Conservation (phyloP, 2,329 filamentous ascomycete genomes). For the Stachybotrys echinatus region DNA sequence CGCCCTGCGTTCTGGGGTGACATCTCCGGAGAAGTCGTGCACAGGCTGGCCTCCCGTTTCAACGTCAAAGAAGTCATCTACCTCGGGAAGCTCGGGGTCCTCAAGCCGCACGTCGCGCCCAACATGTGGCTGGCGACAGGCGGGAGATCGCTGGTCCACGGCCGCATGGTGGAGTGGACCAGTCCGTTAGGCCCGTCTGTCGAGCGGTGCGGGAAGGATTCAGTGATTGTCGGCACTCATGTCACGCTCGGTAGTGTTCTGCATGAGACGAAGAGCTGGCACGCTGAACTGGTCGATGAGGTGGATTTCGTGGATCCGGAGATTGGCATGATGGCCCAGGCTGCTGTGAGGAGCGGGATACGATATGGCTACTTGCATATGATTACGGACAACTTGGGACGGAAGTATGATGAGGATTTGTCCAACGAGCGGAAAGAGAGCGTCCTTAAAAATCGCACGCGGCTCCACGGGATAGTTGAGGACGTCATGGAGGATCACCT, state of each 20-base stretch:
- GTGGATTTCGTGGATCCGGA: constrained; percentile 4
- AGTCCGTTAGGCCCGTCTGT: not conserved
- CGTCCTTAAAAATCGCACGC: not conserved
- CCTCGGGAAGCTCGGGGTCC: constrained; percentile 1
- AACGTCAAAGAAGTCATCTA: not conserved
- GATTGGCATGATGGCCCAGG: constrained; percentile 4
- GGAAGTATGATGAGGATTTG: constrained; percentile 2
- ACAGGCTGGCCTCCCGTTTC: not conserved
- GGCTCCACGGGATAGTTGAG: constrained; percentile 1
- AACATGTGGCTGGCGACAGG: constrained; percentile 1
- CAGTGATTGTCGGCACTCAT: not conserved
- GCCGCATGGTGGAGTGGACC: not conserved
- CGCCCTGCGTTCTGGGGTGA: constrained; percentile 1
- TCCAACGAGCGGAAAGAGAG: constrained; percentile 2
- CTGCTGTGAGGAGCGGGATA: constrained; percentile 2
- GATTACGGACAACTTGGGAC: constrained; percentile 3
- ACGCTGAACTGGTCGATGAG: not conserved
- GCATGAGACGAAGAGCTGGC: constrained; percentile 2
- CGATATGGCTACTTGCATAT: constrained; percentile 4
- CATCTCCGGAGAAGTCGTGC: not conserved
- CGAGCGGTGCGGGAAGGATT: not conserved
- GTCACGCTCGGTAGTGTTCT: constrained; percentile 2
- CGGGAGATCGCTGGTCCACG: not conserved
- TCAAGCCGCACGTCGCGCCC: constrained; percentile 1
- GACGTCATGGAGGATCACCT: constrained; percentile 3